These are phyloP conservation scores for Botrytis cinerea DNA, from an alignment of 2,329 filamentous ascomycete species.

Conservation along the genomic window DNA sequence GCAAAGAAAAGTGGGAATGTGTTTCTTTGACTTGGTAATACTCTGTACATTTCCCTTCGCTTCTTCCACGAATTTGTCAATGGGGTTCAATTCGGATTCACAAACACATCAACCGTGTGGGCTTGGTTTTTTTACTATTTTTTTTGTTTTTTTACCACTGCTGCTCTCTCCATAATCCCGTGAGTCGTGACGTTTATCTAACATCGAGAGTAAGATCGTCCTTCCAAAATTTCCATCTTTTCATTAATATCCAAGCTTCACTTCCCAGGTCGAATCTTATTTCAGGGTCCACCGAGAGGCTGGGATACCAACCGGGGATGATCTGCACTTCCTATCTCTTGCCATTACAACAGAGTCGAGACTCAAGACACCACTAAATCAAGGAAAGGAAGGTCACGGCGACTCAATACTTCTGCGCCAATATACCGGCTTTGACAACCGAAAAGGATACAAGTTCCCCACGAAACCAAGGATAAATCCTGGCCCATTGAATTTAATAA, in stretches of 20 bases:
- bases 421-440: neutral
- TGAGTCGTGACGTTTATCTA: conserved; percentile 5
- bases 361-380: neutral
- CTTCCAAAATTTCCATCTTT: neutral
- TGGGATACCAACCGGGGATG: conserved; percentile 1
- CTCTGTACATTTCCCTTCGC: neutral
- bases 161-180: neutral
- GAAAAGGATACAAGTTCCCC: neutral
- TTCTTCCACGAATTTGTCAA: neutral
- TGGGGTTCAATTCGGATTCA: neutral
- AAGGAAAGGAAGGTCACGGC: conserved; percentile 11
- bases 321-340: conserved; percentile 4
- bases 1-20: conserved; percentile 11
- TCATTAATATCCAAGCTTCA: conserved; percentile 1
- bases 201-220: neutral
- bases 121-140: neutral
- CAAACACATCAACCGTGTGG: neutral
- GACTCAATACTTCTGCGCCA: neutral
- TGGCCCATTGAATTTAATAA: neutral
- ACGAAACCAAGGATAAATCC: conserved; percentile 15
- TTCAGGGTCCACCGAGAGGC: conserved; percentile 10
- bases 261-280: neutral
- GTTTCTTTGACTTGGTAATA: neutral
- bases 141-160: no score
- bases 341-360: neutral